phyloP scores from a whole-genome alignment of 495 filamentous ascomycete genomes.

The Copromyces sp. region DNA sequence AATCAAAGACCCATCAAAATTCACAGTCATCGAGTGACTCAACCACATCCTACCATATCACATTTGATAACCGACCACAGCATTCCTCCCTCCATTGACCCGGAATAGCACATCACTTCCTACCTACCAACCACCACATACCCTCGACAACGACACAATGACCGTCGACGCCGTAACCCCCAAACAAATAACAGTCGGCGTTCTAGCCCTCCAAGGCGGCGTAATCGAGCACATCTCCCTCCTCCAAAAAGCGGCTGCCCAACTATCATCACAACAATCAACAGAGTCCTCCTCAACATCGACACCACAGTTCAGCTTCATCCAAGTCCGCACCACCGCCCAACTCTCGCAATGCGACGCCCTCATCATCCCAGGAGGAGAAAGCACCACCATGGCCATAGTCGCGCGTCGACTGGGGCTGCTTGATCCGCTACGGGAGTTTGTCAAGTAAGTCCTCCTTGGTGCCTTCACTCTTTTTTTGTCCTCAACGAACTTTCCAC shows the following conservation, averaged over 20 bases:
- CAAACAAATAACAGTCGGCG: constrained; percentile 55
- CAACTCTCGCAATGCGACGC: constrained; percentile 69
- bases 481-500: neutral
- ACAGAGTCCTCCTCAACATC: neutral
- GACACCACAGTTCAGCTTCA: constrained; percentile 42
- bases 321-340: constrained; percentile 66
- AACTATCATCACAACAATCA: constrained; percentile 7
- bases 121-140: neutral
- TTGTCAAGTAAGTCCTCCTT: constrained; percentile 66
- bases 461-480: neutral
- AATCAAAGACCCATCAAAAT: neutral
- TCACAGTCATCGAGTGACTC: neutral
- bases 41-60: neutral
- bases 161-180: neutral
- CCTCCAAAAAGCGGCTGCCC: constrained; percentile 50
- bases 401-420: constrained; percentile 72
- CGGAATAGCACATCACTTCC: neutral
- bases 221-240: constrained; percentile 82
- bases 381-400: constrained; percentile 88
- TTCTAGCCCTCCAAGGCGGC: constrained; percentile 88
- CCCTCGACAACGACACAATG: neutral
- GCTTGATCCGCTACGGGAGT: constrained; percentile 76
- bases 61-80: neutral
- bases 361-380: constrained; percentile 84
- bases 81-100: neutral